Conservation (phyloP, 2,329 filamentous ascomycete species). For the Sporothrix mexicana region DNA sequence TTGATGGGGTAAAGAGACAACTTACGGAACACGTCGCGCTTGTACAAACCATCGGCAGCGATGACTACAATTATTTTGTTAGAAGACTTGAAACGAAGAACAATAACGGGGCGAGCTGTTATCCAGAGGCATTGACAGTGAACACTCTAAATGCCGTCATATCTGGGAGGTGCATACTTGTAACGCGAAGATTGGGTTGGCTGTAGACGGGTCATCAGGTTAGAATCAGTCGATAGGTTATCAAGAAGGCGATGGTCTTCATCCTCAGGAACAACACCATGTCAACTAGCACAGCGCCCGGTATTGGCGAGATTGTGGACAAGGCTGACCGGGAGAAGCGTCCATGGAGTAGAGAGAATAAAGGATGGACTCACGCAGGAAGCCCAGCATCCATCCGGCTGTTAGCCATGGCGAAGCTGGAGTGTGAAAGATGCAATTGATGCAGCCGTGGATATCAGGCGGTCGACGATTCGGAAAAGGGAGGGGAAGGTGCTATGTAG, state of each 20-base stretch:
- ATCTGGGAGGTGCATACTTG: constrained; percentile 66
- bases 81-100: constrained; percentile 16
- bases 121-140: not conserved
- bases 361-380: constrained; percentile 60
- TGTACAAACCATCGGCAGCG: constrained; percentile 97
- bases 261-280: not conserved
- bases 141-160: constrained; percentile 30
- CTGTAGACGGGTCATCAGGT: constrained; percentile 49
- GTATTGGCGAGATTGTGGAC: constrained; percentile 8
- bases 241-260: not conserved
- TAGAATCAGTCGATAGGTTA: constrained; percentile 6
- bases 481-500: constrained; percentile 5
- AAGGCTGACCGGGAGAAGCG: constrained; percentile 15
- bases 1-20: constrained; percentile 39
- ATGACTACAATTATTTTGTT: constrained; percentile 69
- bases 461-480: constrained; percentile 9
- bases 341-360: not conserved
- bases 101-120: not conserved
- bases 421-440: constrained; percentile 7
- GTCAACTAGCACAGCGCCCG: constrained; percentile 2
- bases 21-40: constrained; percentile 98
- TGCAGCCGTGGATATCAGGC: constrained; percentile 12
- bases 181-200: constrained; percentile 88
- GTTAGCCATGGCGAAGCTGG: constrained; percentile 26
- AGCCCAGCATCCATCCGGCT: constrained; percentile 59